phyloP scores from a whole-genome alignment of 257 asterid species.

The Cruciata laevipes region DNA sequence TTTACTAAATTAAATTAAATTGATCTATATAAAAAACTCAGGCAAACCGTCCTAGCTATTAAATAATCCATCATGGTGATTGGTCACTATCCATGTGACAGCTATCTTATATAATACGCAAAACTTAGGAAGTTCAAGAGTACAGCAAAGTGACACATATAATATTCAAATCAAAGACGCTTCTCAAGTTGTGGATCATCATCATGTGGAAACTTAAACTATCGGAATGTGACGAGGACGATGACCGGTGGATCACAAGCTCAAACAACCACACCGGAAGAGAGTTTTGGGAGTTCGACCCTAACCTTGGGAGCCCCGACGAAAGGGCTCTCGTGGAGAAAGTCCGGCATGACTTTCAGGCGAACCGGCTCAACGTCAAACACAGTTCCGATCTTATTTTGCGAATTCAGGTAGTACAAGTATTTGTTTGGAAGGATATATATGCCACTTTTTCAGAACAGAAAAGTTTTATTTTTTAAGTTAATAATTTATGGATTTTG shows the following conservation, averaged over 20 bases:
- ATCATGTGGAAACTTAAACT: slow-evolving; percentile 44
- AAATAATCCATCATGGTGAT: background rate
- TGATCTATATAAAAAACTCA: no score
- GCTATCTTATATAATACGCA: background rate
- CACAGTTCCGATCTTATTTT: slow-evolving; percentile 42
- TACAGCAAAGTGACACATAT: background rate
- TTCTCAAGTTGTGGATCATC: background rate
- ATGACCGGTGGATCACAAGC: slow-evolving; percentile 25
- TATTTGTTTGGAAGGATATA: no score
- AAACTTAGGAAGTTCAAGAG: background rate
- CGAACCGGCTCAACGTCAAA: slow-evolving; percentile 22
- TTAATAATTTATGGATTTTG: background rate
- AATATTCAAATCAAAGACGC: background rate
- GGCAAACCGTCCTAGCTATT: no score
- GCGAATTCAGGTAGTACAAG: slow-evolving; percentile 40
- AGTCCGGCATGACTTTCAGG: slow-evolving; percentile 25
- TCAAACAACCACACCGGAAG: slow-evolving; percentile 34
- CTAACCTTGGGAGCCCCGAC: slow-evolving; percentile 27
- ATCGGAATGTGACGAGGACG: slow-evolving; percentile 23
- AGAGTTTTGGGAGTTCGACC: slow-evolving; percentile 39
- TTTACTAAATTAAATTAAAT: no score
- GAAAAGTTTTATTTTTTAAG: background rate
- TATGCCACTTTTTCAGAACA: no score
- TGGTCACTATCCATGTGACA: background rate
- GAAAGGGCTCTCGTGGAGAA: slow-evolving; percentile 27